These are phyloP conservation scores for Orbilia ellipsospora DNA, from an alignment of 2,329 filamentous ascomycete species.

Conservation along the genomic window DNA sequence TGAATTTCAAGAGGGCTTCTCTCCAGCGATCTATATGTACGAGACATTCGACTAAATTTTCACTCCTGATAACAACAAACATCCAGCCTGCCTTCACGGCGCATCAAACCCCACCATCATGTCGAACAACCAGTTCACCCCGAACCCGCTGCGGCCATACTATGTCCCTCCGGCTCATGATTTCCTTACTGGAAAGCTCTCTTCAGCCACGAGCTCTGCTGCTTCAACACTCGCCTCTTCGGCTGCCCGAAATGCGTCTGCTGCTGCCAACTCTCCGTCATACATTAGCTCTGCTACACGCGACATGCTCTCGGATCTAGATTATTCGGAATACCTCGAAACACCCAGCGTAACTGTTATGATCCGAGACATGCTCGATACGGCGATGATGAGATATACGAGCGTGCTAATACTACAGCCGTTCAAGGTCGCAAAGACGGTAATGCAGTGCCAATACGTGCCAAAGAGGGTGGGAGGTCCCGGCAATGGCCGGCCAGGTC, in stretches of 20 bases:
- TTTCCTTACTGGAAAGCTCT: slow-evolving; percentile 63
- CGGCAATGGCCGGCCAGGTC: neutral
- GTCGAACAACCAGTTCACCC: slow-evolving; percentile 64
- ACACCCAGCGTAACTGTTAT: slow-evolving; percentile 80
- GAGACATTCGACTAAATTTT: no score
- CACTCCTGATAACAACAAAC: neutral
- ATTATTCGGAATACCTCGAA: slow-evolving; percentile 87
- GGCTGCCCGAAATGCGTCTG: slow-evolving; percentile 64
- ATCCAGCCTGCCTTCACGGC: slow-evolving; percentile 22
- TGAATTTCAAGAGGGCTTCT: neutral
- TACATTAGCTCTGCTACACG: slow-evolving; percentile 63
- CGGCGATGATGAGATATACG: slow-evolving; percentile 90
- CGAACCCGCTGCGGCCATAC: slow-evolving; percentile 76
- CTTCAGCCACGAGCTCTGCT: slow-evolving; percentile 61
- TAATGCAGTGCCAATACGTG: slow-evolving; percentile 72
- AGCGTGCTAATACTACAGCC: slow-evolving; percentile 90
- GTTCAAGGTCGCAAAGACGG: slow-evolving; percentile 95
- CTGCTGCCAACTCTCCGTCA: slow-evolving; percentile 56
- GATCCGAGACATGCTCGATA: slow-evolving; percentile 80
- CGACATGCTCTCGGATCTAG: slow-evolving; percentile 87
- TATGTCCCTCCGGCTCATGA: slow-evolving; percentile 73
- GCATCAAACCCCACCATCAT: slow-evolving; percentile 27
- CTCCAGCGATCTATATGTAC: neutral
- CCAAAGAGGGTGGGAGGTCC: slow-evolving; percentile 60
- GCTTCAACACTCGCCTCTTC: slow-evolving; percentile 65